Base-by-base conservation (phyloP, 2,329 filamentous ascomycete species). In the Aspergillus luchuensis region DNA sequence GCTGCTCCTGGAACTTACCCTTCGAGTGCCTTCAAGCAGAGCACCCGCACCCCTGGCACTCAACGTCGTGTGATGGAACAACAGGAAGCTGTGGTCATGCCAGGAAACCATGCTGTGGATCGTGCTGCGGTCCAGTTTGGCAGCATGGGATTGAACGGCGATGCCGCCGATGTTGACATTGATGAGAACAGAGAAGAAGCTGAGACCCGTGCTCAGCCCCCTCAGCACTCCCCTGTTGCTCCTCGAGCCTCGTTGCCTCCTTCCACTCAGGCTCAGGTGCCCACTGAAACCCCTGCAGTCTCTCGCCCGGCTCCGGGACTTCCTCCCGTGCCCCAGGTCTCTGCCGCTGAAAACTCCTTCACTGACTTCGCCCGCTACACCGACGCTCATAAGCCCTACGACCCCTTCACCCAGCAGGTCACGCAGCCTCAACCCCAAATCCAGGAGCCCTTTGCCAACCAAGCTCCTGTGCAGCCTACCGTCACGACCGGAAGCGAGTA, bases 71-170 rank as follows among this genome's bases (percentile, higher is more conserved):
- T 97, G 57, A 84, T 96, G 71, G 93, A 98, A 70, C 95, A 99
- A 75, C 93, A 97, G 77, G 95, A 99, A 80, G 92, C 95, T 61
- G 95, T 99, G 43, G 92, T 97, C 66, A 97, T 99, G 94, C 95
- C 95, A 49, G 92, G 91, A 62, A 97, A 97, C 81, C 92, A 95
- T 68, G 93, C 95, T 56, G 90, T 99, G 28, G 94, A 98, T 75
- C 89, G 92, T 70, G 87, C 94, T 67, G 91, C 93, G 53, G 92
- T 99, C 52, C 94, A 98, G 74, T 99, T 99, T 75, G 95, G 95
- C 65, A 96, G 93, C 76, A 91, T 99, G 83, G 96, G 90, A 72
- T 78, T 99, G 71, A 93, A 91, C 73, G 92, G 89, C 56, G 85
- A 86, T 62, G 73, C 79, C 50, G 63, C 69, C 11, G 68, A 61